phyloP scores from a whole-genome alignment of 2,329 filamentous ascomycete species.

The Zopfia rhizophila region DNA sequence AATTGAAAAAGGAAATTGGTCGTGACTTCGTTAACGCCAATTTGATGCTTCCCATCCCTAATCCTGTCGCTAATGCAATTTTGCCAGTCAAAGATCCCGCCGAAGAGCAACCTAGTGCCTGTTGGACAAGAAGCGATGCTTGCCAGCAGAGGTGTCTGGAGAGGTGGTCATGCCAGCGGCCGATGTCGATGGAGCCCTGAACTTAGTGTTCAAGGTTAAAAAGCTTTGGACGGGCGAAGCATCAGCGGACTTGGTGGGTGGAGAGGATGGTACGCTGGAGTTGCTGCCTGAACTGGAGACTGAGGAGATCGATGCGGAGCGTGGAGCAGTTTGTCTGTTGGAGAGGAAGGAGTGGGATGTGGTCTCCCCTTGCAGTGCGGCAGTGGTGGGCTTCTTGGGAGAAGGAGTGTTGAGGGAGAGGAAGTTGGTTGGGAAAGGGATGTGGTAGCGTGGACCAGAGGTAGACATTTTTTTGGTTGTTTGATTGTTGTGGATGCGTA shows the following conservation, averaged over 20 bases:
- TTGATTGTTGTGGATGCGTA: slow-evolving; percentile 11
- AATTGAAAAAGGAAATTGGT: slow-evolving; percentile 29
- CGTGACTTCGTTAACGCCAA: slow-evolving; percentile 30
- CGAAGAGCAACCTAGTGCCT: slow-evolving; percentile 39
- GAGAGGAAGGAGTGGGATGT: slow-evolving; percentile 49
- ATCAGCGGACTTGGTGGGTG: slow-evolving; percentile 34
- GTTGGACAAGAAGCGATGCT: slow-evolving; percentile 45
- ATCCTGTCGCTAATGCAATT: too few species aligned
- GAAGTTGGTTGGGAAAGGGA: slow-evolving; percentile 48
- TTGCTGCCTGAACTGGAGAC: slow-evolving; percentile 26
- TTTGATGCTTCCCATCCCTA: slow-evolving; percentile 6
- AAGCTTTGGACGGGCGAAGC: slow-evolving; percentile 42
- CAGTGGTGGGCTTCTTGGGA: slow-evolving; percentile 28
- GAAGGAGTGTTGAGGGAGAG: slow-evolving; percentile 49
- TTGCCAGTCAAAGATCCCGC: too few species aligned
- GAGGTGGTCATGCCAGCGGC: slow-evolving; percentile 31
- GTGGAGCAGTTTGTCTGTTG: slow-evolving; percentile 37
- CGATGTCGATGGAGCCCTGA: slow-evolving; percentile 34
- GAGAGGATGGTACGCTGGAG: slow-evolving; percentile 41
- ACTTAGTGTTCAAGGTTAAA: slow-evolving; percentile 48
- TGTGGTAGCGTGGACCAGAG: slow-evolving; percentile 46
- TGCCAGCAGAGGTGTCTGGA: too few species aligned
- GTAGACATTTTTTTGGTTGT: slow-evolving; percentile 48
- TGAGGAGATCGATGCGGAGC: slow-evolving; percentile 44
- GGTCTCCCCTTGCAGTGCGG: slow-evolving; percentile 34